phyloP scores from a whole-genome alignment of 345 rosid species.

The Citrus maxima region DNA sequence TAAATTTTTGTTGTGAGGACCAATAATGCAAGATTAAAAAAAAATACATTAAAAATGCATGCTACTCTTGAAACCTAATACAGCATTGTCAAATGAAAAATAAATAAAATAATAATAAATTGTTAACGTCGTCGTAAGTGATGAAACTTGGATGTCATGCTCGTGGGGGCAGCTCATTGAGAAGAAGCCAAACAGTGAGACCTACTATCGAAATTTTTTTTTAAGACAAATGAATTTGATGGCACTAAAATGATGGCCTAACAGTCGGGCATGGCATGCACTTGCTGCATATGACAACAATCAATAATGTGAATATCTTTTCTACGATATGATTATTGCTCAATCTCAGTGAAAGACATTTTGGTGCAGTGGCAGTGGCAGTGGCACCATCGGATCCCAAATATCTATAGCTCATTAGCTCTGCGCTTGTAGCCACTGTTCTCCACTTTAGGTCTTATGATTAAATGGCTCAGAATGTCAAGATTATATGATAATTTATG shows the following conservation, averaged over 20 bases:
- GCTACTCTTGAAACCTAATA: neutral
- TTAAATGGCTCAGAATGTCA: neutral
- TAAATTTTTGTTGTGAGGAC: neutral
- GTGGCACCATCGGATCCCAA: no score
- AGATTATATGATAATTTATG: neutral
- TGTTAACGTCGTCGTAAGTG: neutral
- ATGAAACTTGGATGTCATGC: neutral
- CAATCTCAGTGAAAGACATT: neutral
- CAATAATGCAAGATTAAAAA: neutral
- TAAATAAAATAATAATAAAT: no score
- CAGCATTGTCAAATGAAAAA: neutral
- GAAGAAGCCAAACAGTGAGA: neutral
- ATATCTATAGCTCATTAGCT: no score
- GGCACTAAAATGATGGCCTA: constrained; percentile 7
- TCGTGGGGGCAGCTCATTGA: neutral
- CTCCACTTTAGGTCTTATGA: neutral
- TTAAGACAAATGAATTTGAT: neutral
- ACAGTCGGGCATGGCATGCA: neutral
- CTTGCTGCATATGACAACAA: constrained; percentile 18
- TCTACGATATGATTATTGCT: constrained; percentile 21
- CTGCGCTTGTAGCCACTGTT: neutral
- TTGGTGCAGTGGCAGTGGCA: no score
- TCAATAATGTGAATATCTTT: constrained; percentile 21
- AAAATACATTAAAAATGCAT: neutral
- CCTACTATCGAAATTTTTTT: neutral